Conservation (phyloP, 2,329 filamentous ascomycete genomes). For the Colletotrichum sp. region DNA sequence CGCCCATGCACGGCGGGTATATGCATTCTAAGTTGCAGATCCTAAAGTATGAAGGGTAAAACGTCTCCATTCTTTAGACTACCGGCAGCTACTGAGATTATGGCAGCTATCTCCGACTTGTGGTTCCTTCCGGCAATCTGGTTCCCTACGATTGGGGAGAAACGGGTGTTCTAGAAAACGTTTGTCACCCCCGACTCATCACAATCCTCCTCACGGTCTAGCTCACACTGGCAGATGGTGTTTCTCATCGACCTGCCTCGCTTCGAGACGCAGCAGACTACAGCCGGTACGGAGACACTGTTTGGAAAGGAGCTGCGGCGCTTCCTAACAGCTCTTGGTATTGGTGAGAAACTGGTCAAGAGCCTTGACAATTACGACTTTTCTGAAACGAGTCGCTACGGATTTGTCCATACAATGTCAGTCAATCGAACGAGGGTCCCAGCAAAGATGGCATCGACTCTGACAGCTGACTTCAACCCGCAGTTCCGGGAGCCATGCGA, state of each 20-base stretch:
- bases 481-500: slow-evolving; percentile 62
- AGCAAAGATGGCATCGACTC: neutral
- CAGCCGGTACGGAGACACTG: slow-evolving; percentile 30
- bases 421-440: slow-evolving; percentile 29
- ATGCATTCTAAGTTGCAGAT: slow-evolving; percentile 98
- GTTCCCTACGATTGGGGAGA: slow-evolving; percentile 91
- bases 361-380: slow-evolving; percentile 86
- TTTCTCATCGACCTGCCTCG: slow-evolving; percentile 93
- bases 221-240: slow-evolving; percentile 60
- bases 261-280: slow-evolving; percentile 42
- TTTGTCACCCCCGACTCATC: slow-evolving; percentile 36
- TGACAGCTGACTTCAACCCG: slow-evolving; percentile 25
- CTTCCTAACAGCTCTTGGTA: slow-evolving; percentile 71
- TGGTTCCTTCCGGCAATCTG: slow-evolving; percentile 87
- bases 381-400: slow-evolving; percentile 70
- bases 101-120: slow-evolving; percentile 72
- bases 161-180: slow-evolving; percentile 83
- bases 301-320: slow-evolving; percentile 76
- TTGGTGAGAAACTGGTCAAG: slow-evolving; percentile 67
- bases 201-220: neutral
- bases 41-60: slow-evolving; percentile 62
- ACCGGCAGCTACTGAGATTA: neutral
- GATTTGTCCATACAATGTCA: slow-evolving; percentile 87
- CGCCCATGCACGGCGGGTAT: slow-evolving; percentile 75
- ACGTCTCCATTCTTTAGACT: neutral